Evolutionary conservation across 2,329 filamentous ascomycete species (phyloP).

Genomic region (Cordyceps cicadae): DNA sequence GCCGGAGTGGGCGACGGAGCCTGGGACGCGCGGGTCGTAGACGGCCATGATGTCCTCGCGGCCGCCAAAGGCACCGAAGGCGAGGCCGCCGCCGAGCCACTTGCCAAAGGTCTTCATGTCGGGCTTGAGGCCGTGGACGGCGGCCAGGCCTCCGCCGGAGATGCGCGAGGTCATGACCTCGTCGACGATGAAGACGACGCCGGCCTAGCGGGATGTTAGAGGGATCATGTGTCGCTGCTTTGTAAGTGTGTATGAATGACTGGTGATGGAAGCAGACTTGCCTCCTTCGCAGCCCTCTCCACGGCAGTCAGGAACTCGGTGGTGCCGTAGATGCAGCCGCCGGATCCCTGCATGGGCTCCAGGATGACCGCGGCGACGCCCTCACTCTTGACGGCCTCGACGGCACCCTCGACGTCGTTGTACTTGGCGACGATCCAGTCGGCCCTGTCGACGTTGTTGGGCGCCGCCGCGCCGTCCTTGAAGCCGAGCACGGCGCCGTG

Average conservation of each 20-base stretch:
- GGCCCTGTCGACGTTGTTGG: conserved; percentile 39
- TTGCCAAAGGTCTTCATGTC: conserved; percentile 60
- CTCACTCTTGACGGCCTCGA: conserved; percentile 32
- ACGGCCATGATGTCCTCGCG: conserved; percentile 47
- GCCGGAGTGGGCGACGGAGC: conserved; percentile 45
- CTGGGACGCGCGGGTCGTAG: conserved; percentile 40
- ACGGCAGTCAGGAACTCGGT: conserved; percentile 44
- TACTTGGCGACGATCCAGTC: conserved; percentile 55
- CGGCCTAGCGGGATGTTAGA: conserved; percentile 23
- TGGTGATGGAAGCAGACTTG: conserved; percentile 9
- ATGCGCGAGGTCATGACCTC: conserved; percentile 64
- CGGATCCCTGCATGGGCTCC: conserved; percentile 58
- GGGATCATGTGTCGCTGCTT: not conserved
- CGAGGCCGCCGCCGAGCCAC: conserved; percentile 57
- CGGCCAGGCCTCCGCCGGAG: conserved; percentile 38
- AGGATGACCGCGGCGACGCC: conserved; percentile 56
- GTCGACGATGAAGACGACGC: conserved; percentile 57
- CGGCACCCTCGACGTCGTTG: conserved; percentile 47
- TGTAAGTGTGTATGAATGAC: too few relatives aligned
- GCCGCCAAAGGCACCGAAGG: conserved; percentile 61
- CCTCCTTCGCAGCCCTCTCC: conserved; percentile 35
- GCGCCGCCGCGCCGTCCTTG: conserved; percentile 23
- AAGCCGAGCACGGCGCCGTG: conserved; percentile 32
- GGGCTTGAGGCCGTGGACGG: conserved; percentile 36
- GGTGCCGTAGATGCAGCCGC: conserved; percentile 46